Percentiles rank a stretch among this genome's conserved stretches.
Conservation (phyloP, 129 eudicot genomes). For the Arctium minus region DNA sequence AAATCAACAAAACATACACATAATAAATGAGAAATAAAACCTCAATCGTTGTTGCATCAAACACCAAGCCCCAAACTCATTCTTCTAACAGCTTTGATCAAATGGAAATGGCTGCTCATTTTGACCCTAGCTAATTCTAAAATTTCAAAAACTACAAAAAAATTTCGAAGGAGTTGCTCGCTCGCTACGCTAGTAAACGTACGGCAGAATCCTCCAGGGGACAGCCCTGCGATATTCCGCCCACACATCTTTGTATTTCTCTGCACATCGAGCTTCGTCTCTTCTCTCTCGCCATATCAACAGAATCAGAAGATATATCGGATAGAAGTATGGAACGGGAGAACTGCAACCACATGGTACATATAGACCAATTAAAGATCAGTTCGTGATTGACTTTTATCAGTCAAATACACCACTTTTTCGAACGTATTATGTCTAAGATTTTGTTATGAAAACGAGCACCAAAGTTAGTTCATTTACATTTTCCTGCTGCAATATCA, state of each 20-base stretch:
- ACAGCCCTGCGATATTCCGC: constrained; percentile 66
- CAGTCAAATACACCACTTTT: constrained; percentile 9
- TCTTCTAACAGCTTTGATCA: neutral
- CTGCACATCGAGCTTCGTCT: constrained; percentile 95
- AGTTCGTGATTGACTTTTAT: neutral
- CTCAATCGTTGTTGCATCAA: neutral
- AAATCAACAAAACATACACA: neutral
- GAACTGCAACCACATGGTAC: constrained; percentile 54
- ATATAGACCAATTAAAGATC: neutral
- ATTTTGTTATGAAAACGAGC: neutral
- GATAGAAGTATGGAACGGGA: constrained; percentile 91
- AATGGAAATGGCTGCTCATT: neutral
- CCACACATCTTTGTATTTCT: constrained; percentile 96
- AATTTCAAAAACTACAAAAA: neutral
- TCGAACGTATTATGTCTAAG: neutral
- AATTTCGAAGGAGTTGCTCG: neutral
- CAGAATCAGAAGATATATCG: constrained; percentile 82
- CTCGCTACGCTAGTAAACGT: constrained; percentile 48
- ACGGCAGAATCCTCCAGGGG: constrained; percentile 96
- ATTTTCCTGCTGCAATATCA: neutral
- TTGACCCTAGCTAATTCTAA: neutral
- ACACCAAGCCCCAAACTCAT: neutral
- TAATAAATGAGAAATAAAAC: neutral
- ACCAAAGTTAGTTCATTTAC: neutral
- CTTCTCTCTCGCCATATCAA: constrained; percentile 96